Percentiles rank a stretch among this genome's conserved stretches.
These are phyloP conservation scores for Hibiscus trionum DNA, from an alignment of 345 rosid genomes.

Conservation along the genomic window DNA sequence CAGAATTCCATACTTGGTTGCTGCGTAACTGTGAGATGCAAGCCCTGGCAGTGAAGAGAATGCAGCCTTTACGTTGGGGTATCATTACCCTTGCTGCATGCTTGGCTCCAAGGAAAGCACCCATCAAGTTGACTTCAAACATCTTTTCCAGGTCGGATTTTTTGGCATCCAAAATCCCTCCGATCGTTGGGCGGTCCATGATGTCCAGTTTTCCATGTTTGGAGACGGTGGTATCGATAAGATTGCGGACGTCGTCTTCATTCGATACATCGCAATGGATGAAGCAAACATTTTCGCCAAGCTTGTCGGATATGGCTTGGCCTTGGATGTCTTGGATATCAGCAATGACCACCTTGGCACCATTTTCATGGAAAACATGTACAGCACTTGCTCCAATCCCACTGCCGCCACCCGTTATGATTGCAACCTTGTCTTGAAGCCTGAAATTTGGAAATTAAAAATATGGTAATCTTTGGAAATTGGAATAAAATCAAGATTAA, in stretches of 20 bases:
- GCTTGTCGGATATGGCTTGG: conserved; percentile 15
- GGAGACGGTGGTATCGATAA: conserved; percentile 25
- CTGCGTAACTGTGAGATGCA: conserved; percentile 15
- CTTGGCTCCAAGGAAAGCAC: conserved; percentile 35
- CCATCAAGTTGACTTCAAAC: conserved; percentile 25
- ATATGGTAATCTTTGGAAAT: neutral
- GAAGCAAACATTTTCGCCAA: conserved; percentile 22
- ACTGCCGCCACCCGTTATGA: conserved; percentile 38
- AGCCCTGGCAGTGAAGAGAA: conserved; percentile 28
- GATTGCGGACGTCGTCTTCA: conserved; percentile 26
- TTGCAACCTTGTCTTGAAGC: conserved; percentile 36
- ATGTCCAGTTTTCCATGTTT: conserved; percentile 36
- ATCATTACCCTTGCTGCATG: conserved; percentile 40
- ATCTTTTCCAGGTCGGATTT: conserved; percentile 26
- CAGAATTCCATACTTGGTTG: conserved; percentile 22
- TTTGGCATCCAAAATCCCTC: conserved; percentile 19
- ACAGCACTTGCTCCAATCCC: conserved; percentile 35
- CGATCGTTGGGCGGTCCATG: conserved; percentile 2
- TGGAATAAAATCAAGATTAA: neutral
- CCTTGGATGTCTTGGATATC: conserved; percentile 32
- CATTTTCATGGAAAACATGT: conserved; percentile 23
- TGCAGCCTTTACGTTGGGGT: conserved; percentile 23
- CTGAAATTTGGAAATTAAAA: conserved; percentile 5
- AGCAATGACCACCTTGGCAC: conserved; percentile 36
- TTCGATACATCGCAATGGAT: conserved; percentile 33